Conservation (phyloP, 2,329 filamentous ascomycete genomes). For the Pseudogymnoascus verrucosus region DNA sequence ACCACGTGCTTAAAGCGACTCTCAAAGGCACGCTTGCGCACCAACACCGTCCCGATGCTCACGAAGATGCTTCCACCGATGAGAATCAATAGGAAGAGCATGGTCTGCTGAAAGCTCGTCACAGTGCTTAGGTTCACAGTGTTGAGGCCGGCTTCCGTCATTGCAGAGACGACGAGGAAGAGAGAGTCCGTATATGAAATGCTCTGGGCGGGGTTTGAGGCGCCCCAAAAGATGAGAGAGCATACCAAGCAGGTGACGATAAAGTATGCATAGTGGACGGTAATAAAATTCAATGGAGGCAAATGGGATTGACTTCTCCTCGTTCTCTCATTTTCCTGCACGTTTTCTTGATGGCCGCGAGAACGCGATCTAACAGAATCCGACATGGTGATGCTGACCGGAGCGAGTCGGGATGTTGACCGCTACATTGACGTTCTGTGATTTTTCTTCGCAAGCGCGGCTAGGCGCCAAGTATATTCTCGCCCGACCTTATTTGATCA, state of each 20-base stretch:
- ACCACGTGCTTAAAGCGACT: slow-evolving; percentile 48
- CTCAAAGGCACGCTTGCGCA: slow-evolving; percentile 55
- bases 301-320: slow-evolving; percentile 14
- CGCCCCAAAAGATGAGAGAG: slow-evolving; percentile 54
- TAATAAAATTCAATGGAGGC: slow-evolving; percentile 51
- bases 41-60: slow-evolving; percentile 53
- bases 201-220: slow-evolving; percentile 41
- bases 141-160: slow-evolving; percentile 61
- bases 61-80: slow-evolving; percentile 61
- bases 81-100: slow-evolving; percentile 58
- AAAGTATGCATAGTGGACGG: slow-evolving; percentile 61
- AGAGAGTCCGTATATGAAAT: slow-evolving; percentile 57
- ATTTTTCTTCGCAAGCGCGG: not conserved
- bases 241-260: slow-evolving; percentile 45
- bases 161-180: slow-evolving; percentile 58
- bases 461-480: not conserved
- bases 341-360: not conserved
- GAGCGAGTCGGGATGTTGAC: not conserved
- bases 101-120: slow-evolving; percentile 60
- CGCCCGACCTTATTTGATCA: not conserved
- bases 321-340: not conserved
- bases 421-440: not conserved
- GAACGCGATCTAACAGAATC: not conserved
- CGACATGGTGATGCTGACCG: not conserved
- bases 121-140: slow-evolving; percentile 56